These are phyloP conservation scores for Ophiostoma triangulosporum DNA, from an alignment of 2,329 filamentous ascomycete species.

Conservation along the genomic window DNA sequence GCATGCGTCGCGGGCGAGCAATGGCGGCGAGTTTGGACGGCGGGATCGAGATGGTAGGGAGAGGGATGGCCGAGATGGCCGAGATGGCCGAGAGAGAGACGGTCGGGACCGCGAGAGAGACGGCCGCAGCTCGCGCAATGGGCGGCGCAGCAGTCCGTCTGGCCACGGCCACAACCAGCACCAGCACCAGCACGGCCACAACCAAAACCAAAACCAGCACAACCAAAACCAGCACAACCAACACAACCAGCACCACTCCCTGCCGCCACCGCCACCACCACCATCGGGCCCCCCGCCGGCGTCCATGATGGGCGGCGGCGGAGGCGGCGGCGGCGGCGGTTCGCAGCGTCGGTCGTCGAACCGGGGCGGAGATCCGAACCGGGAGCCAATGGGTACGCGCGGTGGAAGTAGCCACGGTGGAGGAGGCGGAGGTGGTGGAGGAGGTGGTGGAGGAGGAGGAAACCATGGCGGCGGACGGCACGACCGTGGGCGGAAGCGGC, in stretches of 20 bases:
- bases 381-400: slow-evolving; percentile 17
- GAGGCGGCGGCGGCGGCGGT: not conserved
- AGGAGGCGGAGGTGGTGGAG: slow-evolving; percentile 22
- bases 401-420: slow-evolving; percentile 20
- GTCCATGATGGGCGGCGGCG: not conserved
- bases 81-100: slow-evolving; percentile 9
- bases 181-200: not conserved
- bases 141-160: slow-evolving; percentile 24
- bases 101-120: slow-evolving; percentile 2
- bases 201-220: not conserved
- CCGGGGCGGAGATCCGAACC: slow-evolving; percentile 13
- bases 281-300: not conserved
- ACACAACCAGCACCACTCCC: not conserved
- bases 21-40: not conserved
- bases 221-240: not conserved
- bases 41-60: not conserved
- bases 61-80: not conserved
- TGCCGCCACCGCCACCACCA: slow-evolving; percentile 5
- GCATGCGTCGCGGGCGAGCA: not conserved
- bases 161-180: slow-evolving; percentile 19
- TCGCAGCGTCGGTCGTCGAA: slow-evolving; percentile 14
- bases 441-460: slow-evolving; percentile 20
- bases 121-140: slow-evolving; percentile 1
- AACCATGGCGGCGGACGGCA: slow-evolving; percentile 25
- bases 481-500: slow-evolving; percentile 28